Evolutionary conservation across 2,329 filamentous ascomycete genomes (phyloP).

Genomic region (Truncatella angustata): DNA sequence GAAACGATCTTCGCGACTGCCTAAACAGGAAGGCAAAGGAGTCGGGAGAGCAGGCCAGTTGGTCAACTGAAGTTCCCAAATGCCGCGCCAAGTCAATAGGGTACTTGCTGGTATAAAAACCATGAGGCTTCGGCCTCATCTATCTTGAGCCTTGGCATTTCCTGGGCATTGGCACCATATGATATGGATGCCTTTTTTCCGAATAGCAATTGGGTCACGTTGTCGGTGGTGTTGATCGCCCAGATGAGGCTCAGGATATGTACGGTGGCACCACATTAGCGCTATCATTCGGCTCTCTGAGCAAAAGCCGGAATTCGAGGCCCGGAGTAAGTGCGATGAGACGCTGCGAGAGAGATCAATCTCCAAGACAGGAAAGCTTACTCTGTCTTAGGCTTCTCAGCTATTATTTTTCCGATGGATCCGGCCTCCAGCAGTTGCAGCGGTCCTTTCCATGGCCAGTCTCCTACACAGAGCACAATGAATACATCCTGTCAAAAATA

Average conservation of each 20-base stretch:
- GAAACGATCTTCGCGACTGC: background rate
- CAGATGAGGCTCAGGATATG: background rate
- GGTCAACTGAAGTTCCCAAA: background rate
- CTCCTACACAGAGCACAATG: too few relatives aligned
- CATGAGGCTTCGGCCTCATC: background rate
- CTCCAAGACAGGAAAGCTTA: too few relatives aligned
- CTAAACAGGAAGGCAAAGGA: conserved; percentile 4
- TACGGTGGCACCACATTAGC: background rate
- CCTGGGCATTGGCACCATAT: conserved; percentile 6
- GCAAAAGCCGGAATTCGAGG: background rate
- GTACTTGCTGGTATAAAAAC: conserved; percentile 6
- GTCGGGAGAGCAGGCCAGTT: background rate
- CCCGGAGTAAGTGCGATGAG: background rate
- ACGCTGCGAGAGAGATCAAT: background rate
- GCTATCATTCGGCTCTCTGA: background rate
- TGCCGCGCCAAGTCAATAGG: conserved; percentile 1
- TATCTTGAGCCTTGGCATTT: conserved; percentile 2
- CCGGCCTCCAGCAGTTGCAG: too few relatives aligned
- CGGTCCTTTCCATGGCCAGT: too few relatives aligned
- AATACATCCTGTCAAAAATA: too few relatives aligned
- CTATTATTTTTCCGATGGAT: background rate
- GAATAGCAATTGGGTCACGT: background rate
- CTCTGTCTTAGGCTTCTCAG: background rate
- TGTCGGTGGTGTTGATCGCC: background rate
- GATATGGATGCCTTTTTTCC: background rate